Conservation (phyloP, 345 rosid species). For the Corchorus capsularis region DNA sequence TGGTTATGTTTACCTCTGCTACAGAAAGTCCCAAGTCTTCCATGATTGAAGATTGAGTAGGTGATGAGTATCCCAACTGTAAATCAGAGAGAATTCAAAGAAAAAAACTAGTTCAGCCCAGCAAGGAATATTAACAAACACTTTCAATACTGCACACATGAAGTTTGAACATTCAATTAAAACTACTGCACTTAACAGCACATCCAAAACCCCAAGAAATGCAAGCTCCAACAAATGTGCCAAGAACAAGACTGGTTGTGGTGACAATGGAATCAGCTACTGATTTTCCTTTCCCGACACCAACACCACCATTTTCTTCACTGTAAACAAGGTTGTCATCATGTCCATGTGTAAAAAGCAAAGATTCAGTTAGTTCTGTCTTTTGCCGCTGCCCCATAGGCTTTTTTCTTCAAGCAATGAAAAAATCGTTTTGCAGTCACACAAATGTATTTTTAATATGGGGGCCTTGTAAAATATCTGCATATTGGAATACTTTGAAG, state of each 20-base stretch:
- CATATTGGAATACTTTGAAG: too few species aligned
- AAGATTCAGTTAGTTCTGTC: constrained; percentile 4
- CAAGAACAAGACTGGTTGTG: constrained; percentile 12
- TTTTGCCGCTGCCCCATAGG: background rate
- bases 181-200: background rate
- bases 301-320: background rate
- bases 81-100: background rate
- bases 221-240: constrained; percentile 14
- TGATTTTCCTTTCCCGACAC: background rate
- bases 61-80: constrained; percentile 67
- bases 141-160: background rate
- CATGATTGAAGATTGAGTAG: constrained; percentile 61
- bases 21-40: constrained; percentile 65
- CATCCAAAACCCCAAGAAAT: constrained; percentile 5
- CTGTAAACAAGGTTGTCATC: background rate
- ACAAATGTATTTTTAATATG: too few species aligned
- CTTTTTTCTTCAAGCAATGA: too few species aligned
- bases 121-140: background rate
- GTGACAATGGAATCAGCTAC: background rate
- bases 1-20: constrained; percentile 39
- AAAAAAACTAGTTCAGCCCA: constrained; percentile 4
- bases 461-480: too few species aligned
- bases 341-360: background rate
- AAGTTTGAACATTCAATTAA: background rate
- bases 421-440: too few species aligned